phyloP scores from a whole-genome alignment of 805 yeast genomes.

The Kockiozyma suomiensis region DNA sequence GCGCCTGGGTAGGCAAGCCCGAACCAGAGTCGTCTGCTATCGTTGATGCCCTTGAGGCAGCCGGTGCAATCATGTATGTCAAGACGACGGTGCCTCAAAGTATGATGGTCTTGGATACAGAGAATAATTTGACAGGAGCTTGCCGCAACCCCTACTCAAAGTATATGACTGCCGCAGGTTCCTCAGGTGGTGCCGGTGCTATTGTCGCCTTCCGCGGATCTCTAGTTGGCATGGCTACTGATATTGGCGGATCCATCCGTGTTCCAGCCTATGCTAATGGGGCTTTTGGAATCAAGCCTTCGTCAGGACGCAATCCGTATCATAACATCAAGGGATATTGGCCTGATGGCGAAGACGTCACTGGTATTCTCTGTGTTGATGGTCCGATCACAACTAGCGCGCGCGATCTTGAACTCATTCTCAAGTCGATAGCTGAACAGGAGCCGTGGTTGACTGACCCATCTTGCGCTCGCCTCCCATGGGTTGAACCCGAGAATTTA shows the following conservation, averaged over 20 bases:
- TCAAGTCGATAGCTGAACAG: constrained; percentile 45
- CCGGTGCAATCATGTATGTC: constrained; percentile 54
- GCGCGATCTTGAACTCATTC: constrained; percentile 47
- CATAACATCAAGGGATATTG: constrained; percentile 54
- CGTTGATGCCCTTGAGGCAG: constrained; percentile 45
- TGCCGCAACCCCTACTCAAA: constrained; percentile 53
- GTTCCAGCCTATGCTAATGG: constrained; percentile 52
- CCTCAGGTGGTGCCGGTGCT: constrained; percentile 60
- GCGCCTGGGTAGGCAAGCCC: constrained; percentile 46
- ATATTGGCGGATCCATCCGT: constrained; percentile 57
- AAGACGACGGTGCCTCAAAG: constrained; percentile 56
- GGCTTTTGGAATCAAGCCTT: constrained; percentile 50
- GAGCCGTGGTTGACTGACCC: constrained; percentile 57
- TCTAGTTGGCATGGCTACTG: constrained; percentile 55
- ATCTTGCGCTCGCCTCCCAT: constrained; percentile 52
- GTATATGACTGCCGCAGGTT: constrained; percentile 53
- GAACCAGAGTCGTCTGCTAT: constrained; percentile 46
- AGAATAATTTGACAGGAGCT: constrained; percentile 50
- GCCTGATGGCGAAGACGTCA: constrained; percentile 50
- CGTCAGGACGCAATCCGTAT: constrained; percentile 38
- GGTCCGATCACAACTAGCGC: constrained; percentile 53
- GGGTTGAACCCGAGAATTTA: constrained; percentile 42
- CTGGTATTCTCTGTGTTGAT: constrained; percentile 48
- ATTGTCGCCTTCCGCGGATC: constrained; percentile 50
- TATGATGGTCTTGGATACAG: constrained; percentile 54